Evolutionary conservation across 1,139 yeast genomes (phyloP), one percentile per base, ranked within the genome.

Genomic region (Zygosaccharomyces pseudobailii): DNA sequence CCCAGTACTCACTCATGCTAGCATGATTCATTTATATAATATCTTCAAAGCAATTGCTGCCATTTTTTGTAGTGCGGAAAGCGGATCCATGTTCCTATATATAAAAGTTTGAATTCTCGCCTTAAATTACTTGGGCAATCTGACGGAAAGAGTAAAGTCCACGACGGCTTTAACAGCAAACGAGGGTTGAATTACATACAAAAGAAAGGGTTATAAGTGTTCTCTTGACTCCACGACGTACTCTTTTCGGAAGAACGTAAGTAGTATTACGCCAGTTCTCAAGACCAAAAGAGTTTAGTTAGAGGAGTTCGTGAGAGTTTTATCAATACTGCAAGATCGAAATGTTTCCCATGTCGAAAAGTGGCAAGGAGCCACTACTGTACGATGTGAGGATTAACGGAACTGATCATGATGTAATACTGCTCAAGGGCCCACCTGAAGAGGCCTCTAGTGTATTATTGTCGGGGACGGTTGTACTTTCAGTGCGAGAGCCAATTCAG

Each of bases 361-460:
- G 55, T 21, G 32, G 23, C 19, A 27, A 30, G 33, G 57, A 55
- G 21, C 62, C 65, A 2, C 42, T 62, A 6, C 48, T 64, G 9
- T 63, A 63, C 48, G 66, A 62, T 42, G 58, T 61, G 3, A 55
- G 66, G 39, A 54, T 69, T 53, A 76, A 78, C 46, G 80, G 87
- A 40, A 70, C 77, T 10, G 94, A 87, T 41, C 84, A 83, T 54
- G 95, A 89, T 61, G 94, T 89, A 6, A 69, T 92, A 19, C 79
- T 92, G 4, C 67, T 92, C 33, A 84, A 90, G 57, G 98, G 98
- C 1, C 60, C 80, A 2, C 79, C 85, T 2, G 76, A 77, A 40
- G 92, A 84, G 47, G 96, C 97, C 0, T 76, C 88, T 0, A 84
- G 96, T 1, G 87, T 81, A 1, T 69, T 85, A 10, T 66, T 92